Percentiles rank a stretch among this genome's conserved stretches.
phyloP scores from a whole-genome alignment of 169 alveolate genomes.

The Cryptosporidium sp. region DNA sequence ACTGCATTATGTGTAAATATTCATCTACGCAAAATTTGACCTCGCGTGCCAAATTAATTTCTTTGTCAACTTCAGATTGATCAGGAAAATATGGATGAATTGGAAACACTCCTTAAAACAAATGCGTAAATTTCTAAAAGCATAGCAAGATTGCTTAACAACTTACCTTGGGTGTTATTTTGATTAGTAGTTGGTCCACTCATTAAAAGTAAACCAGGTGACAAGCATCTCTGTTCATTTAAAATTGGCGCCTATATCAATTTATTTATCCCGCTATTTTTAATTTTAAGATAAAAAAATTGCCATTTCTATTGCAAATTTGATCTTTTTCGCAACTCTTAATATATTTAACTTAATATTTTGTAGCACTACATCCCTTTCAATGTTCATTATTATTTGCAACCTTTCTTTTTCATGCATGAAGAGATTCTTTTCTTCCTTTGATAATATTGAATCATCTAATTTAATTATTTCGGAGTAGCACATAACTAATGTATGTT shows the following conservation, averaged over 20 bases:
- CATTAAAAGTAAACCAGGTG: neutral
- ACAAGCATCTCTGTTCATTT: neutral
- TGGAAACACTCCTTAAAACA: constrained; percentile 45
- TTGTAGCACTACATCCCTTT: constrained; percentile 1
- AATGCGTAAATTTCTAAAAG: neutral
- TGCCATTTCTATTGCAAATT: constrained; percentile 6
- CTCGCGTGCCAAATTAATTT: neutral
- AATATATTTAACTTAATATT: neutral
- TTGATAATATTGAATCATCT: neutral
- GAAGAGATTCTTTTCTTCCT: constrained; percentile 6
- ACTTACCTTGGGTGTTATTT: constrained; percentile 5
- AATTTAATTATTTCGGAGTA: constrained; percentile 28
- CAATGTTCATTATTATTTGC: constrained; percentile 25
- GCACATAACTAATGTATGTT: constrained; percentile 13
- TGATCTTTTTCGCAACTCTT: neutral
- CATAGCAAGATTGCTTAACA: neutral
- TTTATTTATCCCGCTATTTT: neutral
- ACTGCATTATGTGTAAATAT: constrained; percentile 19
- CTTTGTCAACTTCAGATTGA: neutral
- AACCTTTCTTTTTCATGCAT: constrained; percentile 1
- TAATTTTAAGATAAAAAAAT: neutral
- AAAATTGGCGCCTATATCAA: neutral
- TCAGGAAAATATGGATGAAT: constrained; percentile 36
- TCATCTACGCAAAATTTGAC: constrained; percentile 29
- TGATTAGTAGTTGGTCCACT: neutral